Evolutionary conservation across 1,284 basidiomycete species (phyloP).

Genomic region (Trichosporon coremiiforme): DNA sequence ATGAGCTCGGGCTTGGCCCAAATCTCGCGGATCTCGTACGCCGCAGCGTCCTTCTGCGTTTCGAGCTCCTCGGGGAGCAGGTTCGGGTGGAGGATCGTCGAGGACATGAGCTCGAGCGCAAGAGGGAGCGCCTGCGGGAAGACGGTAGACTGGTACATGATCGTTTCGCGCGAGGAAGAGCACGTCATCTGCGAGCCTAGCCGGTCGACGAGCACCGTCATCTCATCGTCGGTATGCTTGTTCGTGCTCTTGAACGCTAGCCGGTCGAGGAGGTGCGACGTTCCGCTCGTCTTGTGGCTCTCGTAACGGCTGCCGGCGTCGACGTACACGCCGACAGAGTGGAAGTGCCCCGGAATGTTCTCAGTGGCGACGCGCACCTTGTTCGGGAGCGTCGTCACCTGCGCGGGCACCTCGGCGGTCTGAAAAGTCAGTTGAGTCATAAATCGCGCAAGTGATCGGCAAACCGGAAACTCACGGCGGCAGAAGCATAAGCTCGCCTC

Average conservation of each 20-base stretch:
- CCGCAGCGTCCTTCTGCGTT: slow-evolving; percentile 80
- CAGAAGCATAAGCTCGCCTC: slow-evolving; percentile 7
- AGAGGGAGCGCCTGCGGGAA: slow-evolving; percentile 80
- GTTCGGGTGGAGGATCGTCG: slow-evolving; percentile 80
- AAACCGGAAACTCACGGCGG: slow-evolving; percentile 3
- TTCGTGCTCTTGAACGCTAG: slow-evolving; percentile 85
- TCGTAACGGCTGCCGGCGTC: slow-evolving; percentile 96
- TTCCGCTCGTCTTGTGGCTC: slow-evolving; percentile 71
- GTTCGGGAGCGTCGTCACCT: slow-evolving; percentile 83
- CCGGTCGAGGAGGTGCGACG: slow-evolving; percentile 88
- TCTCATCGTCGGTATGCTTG: slow-evolving; percentile 64
- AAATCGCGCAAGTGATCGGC: background rate
- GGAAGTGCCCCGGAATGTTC: slow-evolving; percentile 88
- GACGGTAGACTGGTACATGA: slow-evolving; percentile 98
- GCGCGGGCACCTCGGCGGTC: slow-evolving; percentile 21
- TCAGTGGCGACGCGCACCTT: slow-evolving; percentile 91
- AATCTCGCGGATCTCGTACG: slow-evolving; percentile 91
- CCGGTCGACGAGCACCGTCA: slow-evolving; percentile 78
- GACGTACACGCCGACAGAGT: slow-evolving; percentile 88
- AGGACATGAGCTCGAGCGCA: slow-evolving; percentile 84
- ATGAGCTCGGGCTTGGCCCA: slow-evolving; percentile 89
- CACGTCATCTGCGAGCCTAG: slow-evolving; percentile 92
- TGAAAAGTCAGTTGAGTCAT: slow-evolving; percentile 8
- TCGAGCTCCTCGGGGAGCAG: slow-evolving; percentile 79
- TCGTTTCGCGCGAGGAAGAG: slow-evolving; percentile 87